Base-by-base conservation (phyloP, 2,329 filamentous ascomycete genomes). In the Xylaria sp. region DNA sequence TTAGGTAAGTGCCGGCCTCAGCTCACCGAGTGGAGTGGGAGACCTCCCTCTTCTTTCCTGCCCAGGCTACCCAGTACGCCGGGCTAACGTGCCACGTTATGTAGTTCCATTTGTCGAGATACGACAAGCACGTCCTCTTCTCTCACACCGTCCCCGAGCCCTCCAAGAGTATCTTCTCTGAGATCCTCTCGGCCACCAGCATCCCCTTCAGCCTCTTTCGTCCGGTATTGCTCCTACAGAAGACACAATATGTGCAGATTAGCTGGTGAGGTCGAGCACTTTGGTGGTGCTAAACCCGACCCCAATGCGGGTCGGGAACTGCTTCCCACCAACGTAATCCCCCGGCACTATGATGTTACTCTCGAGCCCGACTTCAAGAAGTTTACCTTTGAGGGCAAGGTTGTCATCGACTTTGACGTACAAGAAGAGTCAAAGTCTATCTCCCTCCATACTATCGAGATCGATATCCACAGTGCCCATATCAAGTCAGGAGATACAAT, bases 281-380 rank as follows among this genome's bases (percentile, higher is more conserved):
- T 86, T 64, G 85, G 84, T 71, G 83, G 86, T 75, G 88, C 85
- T 76, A 83, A 87, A 72, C 86, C 90, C 78, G 85, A 91, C 75
- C 82, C 86, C 62, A 86, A 88, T 51, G 41, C 73, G 66, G 76
- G 75, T 51, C 91, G 95, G 76, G 92, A 97, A 84, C 91, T 98
- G 73, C 87, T 98, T 75, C 96, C 95, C 62, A 90, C 91, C 82
- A 97, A 98, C 78, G 94, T 98, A 77, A 92, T 95, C 80, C 94
- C 95, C n/a, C 83, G 87, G 48, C 94, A 98, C 83, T 98, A 98
- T 83, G 90, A 97, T 80, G 83, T 98, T 75, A 96, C 93, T 1
- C 86, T 98, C 71, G 96, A 98, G 83, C 94, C 95, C 64, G 89
- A 98, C 83, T 92, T 98, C 75, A 87, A 92, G 75, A 94, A 91